Evolutionary conservation across 352 stramenopile species (phyloP).

Genomic region (Pythium plurisporium): DNA sequence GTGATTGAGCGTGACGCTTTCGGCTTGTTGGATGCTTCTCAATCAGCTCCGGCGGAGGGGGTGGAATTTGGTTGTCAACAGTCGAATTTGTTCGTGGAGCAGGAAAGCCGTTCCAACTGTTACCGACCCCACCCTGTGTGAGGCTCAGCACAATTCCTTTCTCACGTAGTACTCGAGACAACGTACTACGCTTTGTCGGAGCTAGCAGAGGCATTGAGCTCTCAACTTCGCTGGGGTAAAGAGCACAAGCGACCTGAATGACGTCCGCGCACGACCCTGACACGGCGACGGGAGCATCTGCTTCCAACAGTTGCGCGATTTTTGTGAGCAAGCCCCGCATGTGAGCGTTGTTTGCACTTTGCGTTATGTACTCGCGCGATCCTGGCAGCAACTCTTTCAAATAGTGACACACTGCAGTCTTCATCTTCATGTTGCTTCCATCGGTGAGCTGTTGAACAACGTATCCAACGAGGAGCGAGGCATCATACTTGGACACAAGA

Average conservation of each 20-base stretch:
- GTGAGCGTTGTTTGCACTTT: constrained; percentile 56
- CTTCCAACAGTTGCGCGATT: constrained; percentile 59
- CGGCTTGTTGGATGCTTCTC: constrained; percentile 6
- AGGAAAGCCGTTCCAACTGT: neutral
- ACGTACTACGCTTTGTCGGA: constrained; percentile 45
- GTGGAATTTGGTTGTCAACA: constrained; percentile 7
- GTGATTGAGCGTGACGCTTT: constrained; percentile 20
- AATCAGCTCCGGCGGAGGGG: neutral
- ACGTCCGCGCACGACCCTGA: constrained; percentile 55
- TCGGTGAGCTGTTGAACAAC: constrained; percentile 63
- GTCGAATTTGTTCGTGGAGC: neutral
- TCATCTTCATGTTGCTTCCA: constrained; percentile 79
- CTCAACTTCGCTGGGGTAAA: constrained; percentile 57
- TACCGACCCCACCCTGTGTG: neutral
- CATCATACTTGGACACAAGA: constrained; percentile 45
- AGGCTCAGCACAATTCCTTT: constrained; percentile 44
- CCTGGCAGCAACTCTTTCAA: constrained; percentile 49
- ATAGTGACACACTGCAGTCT: constrained; percentile 61
- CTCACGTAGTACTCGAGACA: constrained; percentile 51
- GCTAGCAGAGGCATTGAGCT: constrained; percentile 43
- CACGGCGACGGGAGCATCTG: constrained; percentile 55
- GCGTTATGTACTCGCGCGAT: constrained; percentile 51
- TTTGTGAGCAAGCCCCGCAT: constrained; percentile 71
- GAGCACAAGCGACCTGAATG: constrained; percentile 35
- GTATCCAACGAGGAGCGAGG: constrained; percentile 35